phyloP scores from a whole-genome alignment of 1,284 basidiomycete genomes.

The Ustilago sp. region DNA sequence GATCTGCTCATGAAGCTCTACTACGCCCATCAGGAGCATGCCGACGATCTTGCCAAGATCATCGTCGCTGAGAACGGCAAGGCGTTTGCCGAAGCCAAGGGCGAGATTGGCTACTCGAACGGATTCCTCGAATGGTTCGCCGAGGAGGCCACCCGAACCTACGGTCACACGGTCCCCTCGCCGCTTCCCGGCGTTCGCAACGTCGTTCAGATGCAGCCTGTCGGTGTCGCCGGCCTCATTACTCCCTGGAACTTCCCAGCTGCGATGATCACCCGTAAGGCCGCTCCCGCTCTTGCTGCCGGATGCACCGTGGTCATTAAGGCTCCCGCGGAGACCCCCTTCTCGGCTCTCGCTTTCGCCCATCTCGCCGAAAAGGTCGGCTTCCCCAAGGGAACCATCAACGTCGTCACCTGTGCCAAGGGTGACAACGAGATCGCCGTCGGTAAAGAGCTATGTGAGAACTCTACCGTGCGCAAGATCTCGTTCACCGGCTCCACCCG shows the following conservation, averaged over 20 bases:
- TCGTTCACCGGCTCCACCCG: constrained; percentile 92
- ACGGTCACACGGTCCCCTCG: constrained; percentile 84
- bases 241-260: constrained; percentile 68
- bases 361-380: constrained; percentile 88
- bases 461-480: constrained; percentile 81
- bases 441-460: constrained; percentile 75
- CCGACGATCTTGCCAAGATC: constrained; percentile 66
- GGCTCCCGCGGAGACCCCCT: constrained; percentile 94
- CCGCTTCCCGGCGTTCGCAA: constrained; percentile 81
- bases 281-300: constrained; percentile 87
- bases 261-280: constrained; percentile 81
- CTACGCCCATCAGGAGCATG: constrained; percentile 55
- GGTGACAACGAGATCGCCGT: constrained; percentile 79
- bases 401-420: constrained; percentile 87
- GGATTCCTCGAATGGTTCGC: constrained; percentile 68
- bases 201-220: constrained; percentile 86
- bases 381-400: constrained; percentile 93
- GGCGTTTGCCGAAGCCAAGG: constrained; percentile 63
- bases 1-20: constrained; percentile 65
- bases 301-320: constrained; percentile 97
- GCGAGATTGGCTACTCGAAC: constrained; percentile 66
- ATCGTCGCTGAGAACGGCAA: constrained; percentile 69
- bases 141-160: constrained; percentile 62
- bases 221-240: constrained; percentile 76
- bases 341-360: constrained; percentile 87